Evolutionary conservation across 352 stramenopile genomes (phyloP), one percentile per base, ranked within the genome.

Genomic region (Phytophthora nicotianae): DNA sequence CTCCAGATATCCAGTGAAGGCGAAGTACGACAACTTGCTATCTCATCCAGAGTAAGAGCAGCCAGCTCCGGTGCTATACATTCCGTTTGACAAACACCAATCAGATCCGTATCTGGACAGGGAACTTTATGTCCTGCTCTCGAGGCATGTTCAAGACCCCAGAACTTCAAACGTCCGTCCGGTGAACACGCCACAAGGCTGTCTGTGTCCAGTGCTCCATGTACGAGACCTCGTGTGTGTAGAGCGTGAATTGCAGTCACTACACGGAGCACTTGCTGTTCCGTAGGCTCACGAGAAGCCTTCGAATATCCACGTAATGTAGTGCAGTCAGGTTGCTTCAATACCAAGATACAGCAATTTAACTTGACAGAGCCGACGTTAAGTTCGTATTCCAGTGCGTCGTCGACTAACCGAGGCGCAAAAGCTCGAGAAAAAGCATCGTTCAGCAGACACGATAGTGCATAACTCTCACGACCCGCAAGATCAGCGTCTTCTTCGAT

Each of bases 1-100:
- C 76, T 78, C 82, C 82, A 91, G 13, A 85, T 62, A 58, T 91
- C 82, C 27, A 83, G 70, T 8, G 78, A 62, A 0, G 67, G 37
- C 1, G 74, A 70, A 19, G 79, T 67, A 27, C 72, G 64, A 41
- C 21, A 54, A 14, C 37, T 62, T 14, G 8, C 13, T 26, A 58
- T 65, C 1, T 70, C 32, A 16, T 68, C 65, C n/a, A 89, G 50
- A 21, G 72, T 42, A 24, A 74, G 51, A 5, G 51, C 48, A 26
- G 79, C 75, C 45, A 87, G 74, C 49, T 91, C 81, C 4, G 81
- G 79, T 5, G 79, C 68, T 0, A 81, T 20, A 16, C 56, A 84
- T 50, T 91, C 77, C 0, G 68, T 50, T 20, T 72, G 50, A 3
- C 24, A 48, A 4, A 58, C 14, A 24, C 50, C 53, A 4, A 74